Evolutionary conservation across 2,329 filamentous ascomycete genomes (phyloP).

Genomic region (Apiospora koreana): DNA sequence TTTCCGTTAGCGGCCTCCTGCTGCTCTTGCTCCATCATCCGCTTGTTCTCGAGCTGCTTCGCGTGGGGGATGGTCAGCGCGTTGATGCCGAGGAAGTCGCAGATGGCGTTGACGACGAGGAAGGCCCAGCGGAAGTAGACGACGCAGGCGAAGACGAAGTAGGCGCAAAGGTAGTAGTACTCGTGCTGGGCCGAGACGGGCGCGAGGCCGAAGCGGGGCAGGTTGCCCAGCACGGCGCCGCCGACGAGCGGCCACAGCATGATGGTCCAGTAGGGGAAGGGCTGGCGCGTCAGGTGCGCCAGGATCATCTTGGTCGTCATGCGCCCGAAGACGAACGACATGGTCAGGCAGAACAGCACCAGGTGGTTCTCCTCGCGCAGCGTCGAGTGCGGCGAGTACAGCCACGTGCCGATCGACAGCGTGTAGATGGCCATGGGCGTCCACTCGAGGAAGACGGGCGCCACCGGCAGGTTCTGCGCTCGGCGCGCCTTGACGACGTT

Average conservation of each 20-base stretch:
- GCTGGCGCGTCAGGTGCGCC: slow-evolving; percentile 87
- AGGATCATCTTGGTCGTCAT: slow-evolving; percentile 99
- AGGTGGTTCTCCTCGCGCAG: slow-evolving; percentile 84
- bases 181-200: slow-evolving; percentile 68
- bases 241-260: slow-evolving; percentile 85
- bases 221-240: slow-evolving; percentile 79
- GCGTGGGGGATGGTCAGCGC: slow-evolving; percentile 80
- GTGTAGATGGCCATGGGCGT: slow-evolving; percentile 85
- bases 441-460: slow-evolving; percentile 91
- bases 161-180: slow-evolving; percentile 78
- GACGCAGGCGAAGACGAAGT: slow-evolving; percentile 80
- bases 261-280: slow-evolving; percentile 95
- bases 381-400: slow-evolving; percentile 85
- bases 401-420: slow-evolving; percentile 74
- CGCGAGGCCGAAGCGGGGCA: slow-evolving; percentile 74
- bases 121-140: slow-evolving; percentile 94
- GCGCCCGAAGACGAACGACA: slow-evolving; percentile 96
- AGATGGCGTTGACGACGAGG: slow-evolving; percentile 88
- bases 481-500: slow-evolving; percentile 81
- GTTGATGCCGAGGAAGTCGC: slow-evolving; percentile 88
- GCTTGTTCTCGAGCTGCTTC: slow-evolving; percentile 58
- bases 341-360: slow-evolving; percentile 86
- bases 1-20: slow-evolving; percentile 29
- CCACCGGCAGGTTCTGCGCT: slow-evolving; percentile 69
- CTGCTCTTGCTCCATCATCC: slow-evolving; percentile 33